These are phyloP conservation scores for Xylaria sp. DNA, from an alignment of 495 filamentous ascomycete species.

Conservation along the genomic window DNA sequence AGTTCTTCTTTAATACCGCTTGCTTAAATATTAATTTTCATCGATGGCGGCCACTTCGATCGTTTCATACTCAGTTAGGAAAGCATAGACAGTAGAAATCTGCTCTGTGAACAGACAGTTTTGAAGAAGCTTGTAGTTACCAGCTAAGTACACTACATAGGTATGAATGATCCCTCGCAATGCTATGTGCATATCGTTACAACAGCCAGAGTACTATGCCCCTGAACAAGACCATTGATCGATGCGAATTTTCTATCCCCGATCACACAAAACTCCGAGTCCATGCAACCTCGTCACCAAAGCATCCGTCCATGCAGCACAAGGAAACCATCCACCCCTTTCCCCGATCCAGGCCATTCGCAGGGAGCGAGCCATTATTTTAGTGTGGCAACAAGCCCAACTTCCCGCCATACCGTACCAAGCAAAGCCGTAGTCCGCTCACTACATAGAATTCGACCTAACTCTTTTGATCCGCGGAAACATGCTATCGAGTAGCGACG, in stretches of 20 bases:
- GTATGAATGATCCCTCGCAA: not conserved
- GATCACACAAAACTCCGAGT: not conserved
- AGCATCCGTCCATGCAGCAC: not conserved
- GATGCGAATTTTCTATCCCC: slow-evolving; percentile 4
- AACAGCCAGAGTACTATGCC: not conserved
- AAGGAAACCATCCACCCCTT: not conserved
- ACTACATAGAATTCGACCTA: slow-evolving; percentile 48
- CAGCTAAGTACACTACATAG: slow-evolving; percentile 1
- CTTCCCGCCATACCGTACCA: not conserved
- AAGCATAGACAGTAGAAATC: not conserved
- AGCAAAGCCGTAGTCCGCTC: not conserved
- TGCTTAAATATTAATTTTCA: not conserved
- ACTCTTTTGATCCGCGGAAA: slow-evolving; percentile 44
- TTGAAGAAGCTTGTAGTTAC: not conserved
- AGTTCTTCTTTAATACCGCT: not conserved
- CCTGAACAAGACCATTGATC: not conserved
- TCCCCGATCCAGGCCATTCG: not conserved
- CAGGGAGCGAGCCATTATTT: not conserved
- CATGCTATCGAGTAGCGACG: not conserved
- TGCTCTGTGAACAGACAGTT: not conserved
- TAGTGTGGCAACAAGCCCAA: not conserved
- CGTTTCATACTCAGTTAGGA: not conserved
- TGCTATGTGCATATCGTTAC: not conserved
- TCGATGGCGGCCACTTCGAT: not conserved
- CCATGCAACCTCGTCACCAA: slow-evolving; percentile 11